These are phyloP conservation scores for Paramecium biaurelia DNA, from an alignment of 73 alveolate genomes.

Conservation along the genomic window DNA sequence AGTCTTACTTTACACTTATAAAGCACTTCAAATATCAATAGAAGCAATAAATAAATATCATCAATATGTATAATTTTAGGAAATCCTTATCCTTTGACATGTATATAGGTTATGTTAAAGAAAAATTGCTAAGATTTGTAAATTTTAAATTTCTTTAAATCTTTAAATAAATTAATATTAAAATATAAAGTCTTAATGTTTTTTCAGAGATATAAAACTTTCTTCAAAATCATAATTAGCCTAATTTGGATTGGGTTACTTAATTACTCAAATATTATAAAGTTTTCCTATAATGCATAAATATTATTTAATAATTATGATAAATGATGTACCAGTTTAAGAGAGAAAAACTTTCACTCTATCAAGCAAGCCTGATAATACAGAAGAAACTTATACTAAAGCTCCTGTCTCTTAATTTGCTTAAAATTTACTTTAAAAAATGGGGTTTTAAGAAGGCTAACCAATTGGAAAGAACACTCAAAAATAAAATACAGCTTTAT, in stretches of 20 bases:
- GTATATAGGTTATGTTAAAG: too few species aligned
- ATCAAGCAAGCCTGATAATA: neutral
- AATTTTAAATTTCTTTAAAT: too few species aligned
- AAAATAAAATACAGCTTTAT: neutral
- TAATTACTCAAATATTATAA: neutral
- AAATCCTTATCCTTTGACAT: conserved; percentile 38
- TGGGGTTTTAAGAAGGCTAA: neutral
- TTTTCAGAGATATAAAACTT: too few species aligned
- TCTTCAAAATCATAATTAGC: too few species aligned
- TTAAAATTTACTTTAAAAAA: neutral
- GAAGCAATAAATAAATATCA: conserved; percentile 40
- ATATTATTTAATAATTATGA: neutral
- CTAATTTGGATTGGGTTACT: neutral
- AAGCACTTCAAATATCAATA: conserved; percentile 40
- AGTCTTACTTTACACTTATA: neutral
- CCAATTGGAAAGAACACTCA: neutral
- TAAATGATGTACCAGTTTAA: neutral
- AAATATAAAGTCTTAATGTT: too few species aligned
- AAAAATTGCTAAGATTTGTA: too few species aligned
- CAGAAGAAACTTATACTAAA: neutral
- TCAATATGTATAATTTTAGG: conserved; percentile 30
- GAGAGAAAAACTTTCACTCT: neutral
- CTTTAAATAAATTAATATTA: too few species aligned
- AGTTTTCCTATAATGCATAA: neutral
- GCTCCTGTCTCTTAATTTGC: neutral